Evolutionary conservation across 345 rosid species (phyloP).

Genomic region (Brassica rapa): DNA sequence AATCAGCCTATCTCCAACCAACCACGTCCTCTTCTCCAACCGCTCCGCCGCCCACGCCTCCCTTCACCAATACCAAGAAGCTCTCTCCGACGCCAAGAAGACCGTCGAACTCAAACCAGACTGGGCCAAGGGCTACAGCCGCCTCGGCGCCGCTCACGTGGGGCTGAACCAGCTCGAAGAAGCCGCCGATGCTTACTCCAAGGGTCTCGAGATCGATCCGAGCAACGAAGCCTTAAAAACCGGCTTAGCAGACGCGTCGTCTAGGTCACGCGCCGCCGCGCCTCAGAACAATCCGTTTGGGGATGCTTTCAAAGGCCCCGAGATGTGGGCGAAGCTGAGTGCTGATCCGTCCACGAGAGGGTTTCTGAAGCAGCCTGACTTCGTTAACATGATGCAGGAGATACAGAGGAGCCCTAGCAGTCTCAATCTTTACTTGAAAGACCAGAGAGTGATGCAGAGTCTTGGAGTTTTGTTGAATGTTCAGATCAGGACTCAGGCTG

Average conservation of each 20-base stretch:
- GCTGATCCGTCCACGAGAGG: constrained; percentile 78
- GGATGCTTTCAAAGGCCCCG: constrained; percentile 80
- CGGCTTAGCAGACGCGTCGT: constrained; percentile 61
- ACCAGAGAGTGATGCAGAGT: constrained; percentile 95
- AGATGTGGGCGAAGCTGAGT: constrained; percentile 95
- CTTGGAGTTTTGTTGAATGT: constrained; percentile 81
- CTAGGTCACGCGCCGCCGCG: constrained; percentile 50
- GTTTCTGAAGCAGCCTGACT: constrained; percentile 80
- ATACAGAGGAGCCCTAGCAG: constrained; percentile 83
- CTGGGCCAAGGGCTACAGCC: constrained; percentile 94
- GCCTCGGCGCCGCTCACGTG: constrained; percentile 87
- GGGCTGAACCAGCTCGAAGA: constrained; percentile 63
- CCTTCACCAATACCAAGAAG: constrained; percentile 63
- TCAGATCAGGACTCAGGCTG: constrained; percentile 52
- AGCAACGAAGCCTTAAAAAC: constrained; percentile 73
- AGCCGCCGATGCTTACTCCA: constrained; percentile 65
- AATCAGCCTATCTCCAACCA: constrained; percentile 67
- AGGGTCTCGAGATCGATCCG: constrained; percentile 86
- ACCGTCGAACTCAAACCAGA: constrained; percentile 90
- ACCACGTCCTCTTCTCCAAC: constrained; percentile 94
- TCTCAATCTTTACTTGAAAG: constrained; percentile 75
- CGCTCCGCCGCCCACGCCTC: constrained; percentile 95
- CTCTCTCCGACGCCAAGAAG: constrained; percentile 77
- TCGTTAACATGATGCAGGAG: constrained; percentile 86
- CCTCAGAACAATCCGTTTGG: constrained; percentile 58